Evolutionary conservation across 805 yeast species (phyloP), one percentile per base, ranked within the genome.

Genomic region (Candida sithepensis): DNA sequence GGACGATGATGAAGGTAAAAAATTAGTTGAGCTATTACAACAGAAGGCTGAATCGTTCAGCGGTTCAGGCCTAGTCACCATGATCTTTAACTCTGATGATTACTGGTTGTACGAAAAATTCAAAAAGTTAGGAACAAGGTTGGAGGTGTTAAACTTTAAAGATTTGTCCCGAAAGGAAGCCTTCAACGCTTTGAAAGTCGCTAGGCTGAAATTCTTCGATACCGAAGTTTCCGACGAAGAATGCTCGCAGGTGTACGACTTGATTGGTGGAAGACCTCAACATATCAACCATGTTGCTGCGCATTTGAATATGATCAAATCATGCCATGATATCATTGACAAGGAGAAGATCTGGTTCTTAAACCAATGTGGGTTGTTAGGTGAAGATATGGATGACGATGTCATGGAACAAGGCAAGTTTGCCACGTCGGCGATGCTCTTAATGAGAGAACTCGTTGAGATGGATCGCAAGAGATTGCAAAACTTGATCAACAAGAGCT

Each of bases 181-280:
- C 1, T 60, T 81, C 6, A 71, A 69, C 30, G 84, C 87, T 0
- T 63, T 86, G 42, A 68, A 68, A 43, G 71, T 73, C 24, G 71
- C 84, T 1, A 70, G 95, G 45, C 56, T 61, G 42, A 65, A 67
- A 46, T 68, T 60, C 49, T 75, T 75, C 37, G 66, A 72, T 21
- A 73, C 71, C 33, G 52, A 54, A 0, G 49, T 81, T 1, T 60
- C 68, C 14, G 74, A 71, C 3, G 66, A 61, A 0, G 47, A 46
- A 12, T 57, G 55, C 45, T 37, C 36, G 4, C 66, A 75, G 37
- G 74, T 87, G 2, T 87, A 84, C 61, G 81, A 82, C 49, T 67
- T 86, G 33, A 79, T 87, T 40, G 96, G 96, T 2, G 96, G 96
- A 1, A 72, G 96, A 42, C 90, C 95, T 0, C 96, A 88, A 64